Evolutionary conservation across 371 early-diverging fungal genomes (phyloP), one percentile per base, ranked within the genome.

Genomic region (Zychaea mexicana): DNA sequence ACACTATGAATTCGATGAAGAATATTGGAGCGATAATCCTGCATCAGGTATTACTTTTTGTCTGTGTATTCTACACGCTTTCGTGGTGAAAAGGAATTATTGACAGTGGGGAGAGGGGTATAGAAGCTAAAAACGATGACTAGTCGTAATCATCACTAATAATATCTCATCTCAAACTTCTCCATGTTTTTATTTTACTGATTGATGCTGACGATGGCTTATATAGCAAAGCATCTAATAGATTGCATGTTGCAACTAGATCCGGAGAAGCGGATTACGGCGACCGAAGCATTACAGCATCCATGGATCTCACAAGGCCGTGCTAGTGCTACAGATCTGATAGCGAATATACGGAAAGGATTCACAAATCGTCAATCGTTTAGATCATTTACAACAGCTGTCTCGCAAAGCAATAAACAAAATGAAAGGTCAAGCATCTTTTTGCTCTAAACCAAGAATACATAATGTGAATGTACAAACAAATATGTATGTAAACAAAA

Each of bases 1-100:
- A 60, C 77, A 87, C 36, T 85, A 88, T 45, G 87, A 89, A 47
- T 94, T 86, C 64, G 88, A 92, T 61, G 89, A 91, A 58, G 86
- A 88, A 52, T 91, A 88, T 68, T 94, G 94, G 94, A 74, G 78
- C 28, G 85, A 87, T 56, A 90, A 93, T 33, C 92, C 94, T 1
- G 82, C 82, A 45, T 75, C 85, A 62, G 90, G 87, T 83, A 76
- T 36, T 10, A 36, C 8, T 1, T 36, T 10, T 36, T 15, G 15
- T 10, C 15, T 36, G 8, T 36, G 8, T 1, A 10, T 36, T 1
- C 15, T 36, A 36, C n/a, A n/a, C n/a, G n/a, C n/a, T n/a, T n/a
- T 36, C 15, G 2, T 36, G 8, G 36, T 15, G 0, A 36, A 15
- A 10, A 36, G 8, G 36, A 36, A 36, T 36, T 36, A 2, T n/a